Percentiles rank a stretch among this genome's conserved stretches.
Conservation (phyloP, 1,284 basidiomycete genomes). For the Cystobasidium slooffiae region DNA sequence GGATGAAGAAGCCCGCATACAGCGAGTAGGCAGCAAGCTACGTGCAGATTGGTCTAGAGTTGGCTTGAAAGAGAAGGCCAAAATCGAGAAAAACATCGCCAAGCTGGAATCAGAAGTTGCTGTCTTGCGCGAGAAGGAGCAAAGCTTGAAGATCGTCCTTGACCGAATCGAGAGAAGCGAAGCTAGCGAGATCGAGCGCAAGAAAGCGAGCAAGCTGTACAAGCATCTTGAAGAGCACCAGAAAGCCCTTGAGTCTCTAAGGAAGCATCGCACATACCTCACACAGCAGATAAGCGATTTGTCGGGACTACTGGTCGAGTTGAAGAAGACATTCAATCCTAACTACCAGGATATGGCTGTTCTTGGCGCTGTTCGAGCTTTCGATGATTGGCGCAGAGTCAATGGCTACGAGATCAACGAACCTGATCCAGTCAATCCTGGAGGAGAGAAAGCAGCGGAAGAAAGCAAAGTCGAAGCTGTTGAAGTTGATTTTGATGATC, state of each 20-base stretch:
- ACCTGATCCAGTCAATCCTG: constrained; percentile 55
- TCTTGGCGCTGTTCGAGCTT: constrained; percentile 91
- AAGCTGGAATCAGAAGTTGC: constrained; percentile 60
- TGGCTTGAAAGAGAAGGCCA: constrained; percentile 82
- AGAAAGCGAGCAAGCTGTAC: constrained; percentile 79
- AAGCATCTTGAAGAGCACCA: constrained; percentile 73
- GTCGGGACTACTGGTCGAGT: constrained; percentile 78
- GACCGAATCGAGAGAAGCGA: constrained; percentile 51
- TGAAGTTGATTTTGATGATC: constrained; percentile 55
- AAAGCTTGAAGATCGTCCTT: constrained; percentile 62
- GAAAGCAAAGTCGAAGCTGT: constrained; percentile 59
- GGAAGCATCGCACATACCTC: constrained; percentile 71
- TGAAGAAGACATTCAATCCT: constrained; percentile 84
- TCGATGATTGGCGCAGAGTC: constrained; percentile 71
- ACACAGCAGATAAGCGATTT: constrained; percentile 75
- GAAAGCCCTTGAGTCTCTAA: constrained; percentile 74
- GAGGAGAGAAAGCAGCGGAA: constrained; percentile 63
- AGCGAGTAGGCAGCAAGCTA: constrained; percentile 79
- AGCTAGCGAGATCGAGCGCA: constrained; percentile 58
- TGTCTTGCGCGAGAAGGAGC: constrained; percentile 64
- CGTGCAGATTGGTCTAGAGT: constrained; percentile 83
- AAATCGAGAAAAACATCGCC: constrained; percentile 68
- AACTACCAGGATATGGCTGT: constrained; percentile 99
- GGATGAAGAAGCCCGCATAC: constrained; percentile 72
- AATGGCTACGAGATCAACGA: constrained; percentile 51